Conservation (phyloP, 495 filamentous ascomycete genomes). For the Diplogelasinospora grovesii region DNA sequence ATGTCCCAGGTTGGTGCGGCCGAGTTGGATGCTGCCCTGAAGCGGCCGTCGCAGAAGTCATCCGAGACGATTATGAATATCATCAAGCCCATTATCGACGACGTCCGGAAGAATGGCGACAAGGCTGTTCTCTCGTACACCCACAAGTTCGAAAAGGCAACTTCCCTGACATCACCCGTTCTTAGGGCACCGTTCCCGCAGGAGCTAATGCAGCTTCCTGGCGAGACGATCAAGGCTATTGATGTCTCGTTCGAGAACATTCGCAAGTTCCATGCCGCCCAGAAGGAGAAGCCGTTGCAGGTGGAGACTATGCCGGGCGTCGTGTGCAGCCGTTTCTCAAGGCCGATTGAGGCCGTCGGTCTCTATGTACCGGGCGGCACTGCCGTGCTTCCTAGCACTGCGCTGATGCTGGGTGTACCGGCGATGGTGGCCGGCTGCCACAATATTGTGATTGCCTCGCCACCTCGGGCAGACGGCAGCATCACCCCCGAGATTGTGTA, state of each 20-base stretch:
- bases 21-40: slow-evolving; percentile 63
- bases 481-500: slow-evolving; percentile 97
- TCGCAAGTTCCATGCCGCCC: slow-evolving; percentile 83
- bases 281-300: slow-evolving; percentile 66
- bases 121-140: slow-evolving; percentile 84
- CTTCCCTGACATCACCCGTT: slow-evolving; percentile 79
- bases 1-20: slow-evolving; percentile 51
- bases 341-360: slow-evolving; percentile 89
- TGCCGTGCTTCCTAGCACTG: slow-evolving; percentile 89
- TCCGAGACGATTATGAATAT: slow-evolving; percentile 84
- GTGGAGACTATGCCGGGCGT: slow-evolving; percentile 98
- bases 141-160: slow-evolving; percentile 95
- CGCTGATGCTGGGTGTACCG: slow-evolving; percentile 95
- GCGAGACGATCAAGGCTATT: slow-evolving; percentile 82
- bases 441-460: slow-evolving; percentile 87
- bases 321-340: slow-evolving; percentile 84
- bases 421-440: slow-evolving; percentile 97
- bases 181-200: slow-evolving; percentile 79
- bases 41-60: slow-evolving; percentile 87
- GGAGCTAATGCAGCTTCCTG: slow-evolving; percentile 73
- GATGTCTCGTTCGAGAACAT: slow-evolving; percentile 93
- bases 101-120: slow-evolving; percentile 74
- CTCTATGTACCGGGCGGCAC: slow-evolving; percentile 95
- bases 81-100: slow-evolving; percentile 83
- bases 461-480: slow-evolving; percentile 80